phyloP scores from a whole-genome alignment of 257 asterid species.

The Eustoma russellianum region DNA sequence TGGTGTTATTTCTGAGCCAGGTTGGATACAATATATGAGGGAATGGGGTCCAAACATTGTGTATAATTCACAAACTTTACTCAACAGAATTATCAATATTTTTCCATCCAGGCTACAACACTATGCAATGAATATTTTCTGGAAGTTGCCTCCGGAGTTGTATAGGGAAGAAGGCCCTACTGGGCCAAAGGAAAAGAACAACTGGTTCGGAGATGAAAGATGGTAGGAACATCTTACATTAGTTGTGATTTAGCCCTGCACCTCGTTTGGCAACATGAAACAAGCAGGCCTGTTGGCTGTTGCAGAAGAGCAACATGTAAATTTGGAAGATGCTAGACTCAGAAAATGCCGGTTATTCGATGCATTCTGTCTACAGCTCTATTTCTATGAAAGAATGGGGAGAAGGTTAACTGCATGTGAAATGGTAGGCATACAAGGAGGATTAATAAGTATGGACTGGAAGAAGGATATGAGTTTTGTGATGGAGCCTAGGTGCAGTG shows the following conservation, averaged over 20 bases:
- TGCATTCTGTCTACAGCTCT: not conserved
- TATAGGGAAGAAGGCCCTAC: slow-evolving; percentile 87
- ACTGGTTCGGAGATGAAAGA: slow-evolving; percentile 94
- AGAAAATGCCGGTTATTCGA: not conserved
- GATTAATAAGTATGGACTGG: too few species aligned
- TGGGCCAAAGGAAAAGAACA: slow-evolving; percentile 98
- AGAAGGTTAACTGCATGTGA: too few species aligned
- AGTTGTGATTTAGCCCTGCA: too few species aligned
- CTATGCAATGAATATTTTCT: slow-evolving; percentile 33
- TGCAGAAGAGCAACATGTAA: not conserved
- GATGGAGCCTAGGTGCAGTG: too few species aligned
- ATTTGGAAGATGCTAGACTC: not conserved
- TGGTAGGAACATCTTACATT: slow-evolving; percentile 25
- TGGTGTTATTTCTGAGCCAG: slow-evolving; percentile 50
- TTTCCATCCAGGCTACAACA: slow-evolving; percentile 43
- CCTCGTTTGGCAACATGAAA: too few species aligned
- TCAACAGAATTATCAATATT: slow-evolving; percentile 38
- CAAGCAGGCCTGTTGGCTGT: too few species aligned
- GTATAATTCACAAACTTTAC: slow-evolving; percentile 58
- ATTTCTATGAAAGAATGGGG: too few species aligned
- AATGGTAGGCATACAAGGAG: too few species aligned
- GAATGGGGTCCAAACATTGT: slow-evolving; percentile 80
- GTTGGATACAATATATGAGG: slow-evolving; percentile 84
- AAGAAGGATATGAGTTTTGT: too few species aligned
- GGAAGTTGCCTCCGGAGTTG: slow-evolving; percentile 69